Base-by-base conservation (phyloP, 805 yeast species). In the Spathaspora sp. region DNA sequence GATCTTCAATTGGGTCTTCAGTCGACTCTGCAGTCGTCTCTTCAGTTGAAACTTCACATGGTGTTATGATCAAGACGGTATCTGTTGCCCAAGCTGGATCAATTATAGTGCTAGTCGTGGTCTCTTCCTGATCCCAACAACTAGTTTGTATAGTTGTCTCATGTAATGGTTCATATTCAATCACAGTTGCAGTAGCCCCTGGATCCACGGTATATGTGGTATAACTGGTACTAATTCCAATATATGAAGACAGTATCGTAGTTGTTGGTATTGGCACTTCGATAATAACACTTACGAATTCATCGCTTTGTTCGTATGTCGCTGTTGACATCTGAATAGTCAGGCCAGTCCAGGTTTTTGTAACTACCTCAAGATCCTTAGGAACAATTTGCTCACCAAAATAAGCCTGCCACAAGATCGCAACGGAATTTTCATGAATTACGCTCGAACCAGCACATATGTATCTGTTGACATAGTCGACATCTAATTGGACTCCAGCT, bases 261-360 rank as follows among this genome's bases (percentile, higher is more conserved):
- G 50, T 50, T 5, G 57, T 59, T 14, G 52, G 54, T 12, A 49
- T 51, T 44, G 67, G 67, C 8, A 57, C 61, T 19, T 54, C 53
- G 19, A 60, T 63, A 17, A 55, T 57, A 28, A 62, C 62, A 5
- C 65, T 63, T 46, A 49, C 58, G 9, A 67, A 64, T 12, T 52
- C 42, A 7, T 52, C 58, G 7, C 55, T 56, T 23, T 56, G 31
- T 14, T 46, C 39, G 11, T 51, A 60, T 5, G 63, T 50, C 12
- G 55, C 42, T 9, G 69, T 65, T 2, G 66, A 60, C 10, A 57
- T 53, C 14, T 23, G 11, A 9, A 65, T 58, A 2, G 55, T 47
- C 1, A 62, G 20, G 9, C 60, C 66, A 19, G 63, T 55, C 54
- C 59, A 59, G 17, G 68, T 59, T 23, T 49, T 52, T 1, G 62